These are phyloP conservation scores for Ophiostoma himal-ulmi DNA, from an alignment of 2,329 filamentous ascomycete species.

Conservation along the genomic window DNA sequence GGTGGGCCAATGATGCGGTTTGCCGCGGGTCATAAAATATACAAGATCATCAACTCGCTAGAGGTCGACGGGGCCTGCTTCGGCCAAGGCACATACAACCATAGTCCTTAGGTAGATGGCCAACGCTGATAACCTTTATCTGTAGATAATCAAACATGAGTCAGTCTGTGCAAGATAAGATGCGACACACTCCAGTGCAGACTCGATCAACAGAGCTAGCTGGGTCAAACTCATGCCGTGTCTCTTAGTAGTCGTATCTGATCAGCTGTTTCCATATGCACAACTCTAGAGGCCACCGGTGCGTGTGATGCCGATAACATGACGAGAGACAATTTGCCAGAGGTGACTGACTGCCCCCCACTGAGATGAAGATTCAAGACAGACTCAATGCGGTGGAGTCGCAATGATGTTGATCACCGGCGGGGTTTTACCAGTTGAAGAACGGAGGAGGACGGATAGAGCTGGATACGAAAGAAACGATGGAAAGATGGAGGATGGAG, in stretches of 20 bases:
- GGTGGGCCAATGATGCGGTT: slow-evolving; percentile 1
- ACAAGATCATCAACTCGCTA: not conserved
- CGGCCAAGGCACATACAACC: not conserved
- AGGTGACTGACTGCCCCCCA: not conserved
- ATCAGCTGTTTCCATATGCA: not conserved
- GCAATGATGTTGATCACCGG: not conserved
- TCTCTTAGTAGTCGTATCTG: not conserved
- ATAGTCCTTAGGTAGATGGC: not conserved
- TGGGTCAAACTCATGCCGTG: not conserved
- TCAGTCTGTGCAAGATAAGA: not conserved
- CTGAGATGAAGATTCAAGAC: not conserved
- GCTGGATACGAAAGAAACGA: not conserved
- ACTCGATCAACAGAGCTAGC: not conserved
- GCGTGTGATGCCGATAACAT: not conserved
- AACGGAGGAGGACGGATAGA: not conserved
- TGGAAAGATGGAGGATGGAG: not conserved
- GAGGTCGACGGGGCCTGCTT: not conserved
- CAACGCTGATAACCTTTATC: not conserved
- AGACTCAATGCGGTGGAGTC: not conserved
- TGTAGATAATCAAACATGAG: not conserved
- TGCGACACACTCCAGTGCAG: too few species aligned
- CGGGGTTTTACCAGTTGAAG: not conserved
- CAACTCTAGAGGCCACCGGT: not conserved
- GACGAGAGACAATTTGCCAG: not conserved
- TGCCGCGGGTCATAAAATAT: not conserved